Percentiles rank a stretch among this genome's conserved stretches.
Conservation (phyloP, 2,329 filamentous ascomycete species). For the Apiospora sp. region DNA sequence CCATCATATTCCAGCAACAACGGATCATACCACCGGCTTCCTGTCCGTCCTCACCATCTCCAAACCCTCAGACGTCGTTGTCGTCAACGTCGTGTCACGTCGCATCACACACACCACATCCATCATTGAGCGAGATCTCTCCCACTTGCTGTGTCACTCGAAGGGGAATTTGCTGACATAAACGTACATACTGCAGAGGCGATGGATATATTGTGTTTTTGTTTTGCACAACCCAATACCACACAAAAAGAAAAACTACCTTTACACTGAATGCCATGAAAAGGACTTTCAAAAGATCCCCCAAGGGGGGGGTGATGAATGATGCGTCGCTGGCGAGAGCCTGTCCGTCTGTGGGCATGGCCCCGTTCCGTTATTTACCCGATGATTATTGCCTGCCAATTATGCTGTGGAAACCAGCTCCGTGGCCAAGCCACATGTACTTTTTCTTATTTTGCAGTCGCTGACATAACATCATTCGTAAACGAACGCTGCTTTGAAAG, state of each 20-base stretch:
- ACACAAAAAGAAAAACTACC: constrained; percentile 13
- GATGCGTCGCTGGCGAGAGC: constrained; percentile 5
- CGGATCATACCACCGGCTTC: neutral
- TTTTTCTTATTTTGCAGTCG: neutral
- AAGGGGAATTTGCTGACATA: neutral
- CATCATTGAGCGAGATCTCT: neutral
- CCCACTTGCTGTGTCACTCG: neutral
- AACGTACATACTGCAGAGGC: neutral
- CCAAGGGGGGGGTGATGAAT: neutral
- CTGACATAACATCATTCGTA: neutral
- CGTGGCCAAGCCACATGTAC: neutral
- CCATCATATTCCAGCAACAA: neutral
- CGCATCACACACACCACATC: neutral
- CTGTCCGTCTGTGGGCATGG: neutral
- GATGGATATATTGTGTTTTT: constrained; percentile 3
- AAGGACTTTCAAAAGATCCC: neutral
- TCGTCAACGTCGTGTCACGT: neutral
- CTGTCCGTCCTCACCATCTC: neutral
- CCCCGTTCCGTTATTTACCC: constrained; percentile 11
- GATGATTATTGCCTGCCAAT: constrained; percentile 3
- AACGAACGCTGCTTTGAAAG: neutral
- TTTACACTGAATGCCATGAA: constrained; percentile 10
- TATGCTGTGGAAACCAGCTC: neutral
- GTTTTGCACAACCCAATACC: constrained; percentile 6
- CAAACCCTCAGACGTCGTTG: neutral